These are phyloP conservation scores for Termitomyces bulborhizus DNA, from an alignment of 768 basidiomycete species.

Conservation along the genomic window DNA sequence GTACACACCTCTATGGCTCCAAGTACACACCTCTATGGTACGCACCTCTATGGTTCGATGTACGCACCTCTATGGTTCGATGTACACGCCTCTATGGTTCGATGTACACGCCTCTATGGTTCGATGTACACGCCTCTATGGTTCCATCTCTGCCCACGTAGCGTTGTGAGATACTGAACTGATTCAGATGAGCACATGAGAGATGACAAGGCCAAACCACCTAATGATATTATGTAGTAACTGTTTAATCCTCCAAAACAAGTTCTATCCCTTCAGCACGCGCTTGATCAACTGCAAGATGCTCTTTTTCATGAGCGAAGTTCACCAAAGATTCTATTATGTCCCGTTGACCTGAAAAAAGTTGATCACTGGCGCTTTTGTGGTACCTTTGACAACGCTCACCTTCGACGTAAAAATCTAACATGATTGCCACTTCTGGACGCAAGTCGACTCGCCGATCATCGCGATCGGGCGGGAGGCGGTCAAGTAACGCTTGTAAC, in stretches of 20 bases:
- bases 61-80: no score
- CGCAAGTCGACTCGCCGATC: constrained; percentile 28
- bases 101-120: no score
- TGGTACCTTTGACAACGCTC: constrained; percentile 4
- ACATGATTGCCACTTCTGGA: constrained; percentile 58
- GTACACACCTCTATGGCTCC: no score
- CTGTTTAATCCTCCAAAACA: constrained; percentile 34
- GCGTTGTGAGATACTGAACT: not conserved
- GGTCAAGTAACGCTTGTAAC: constrained; percentile 44
- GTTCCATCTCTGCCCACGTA: no score
- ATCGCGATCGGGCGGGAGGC: constrained; percentile 33
- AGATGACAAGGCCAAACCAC: not conserved
- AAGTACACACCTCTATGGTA: no score
- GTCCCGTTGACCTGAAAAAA: constrained; percentile 46
- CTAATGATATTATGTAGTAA: not conserved
- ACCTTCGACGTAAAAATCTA: constrained; percentile 66
- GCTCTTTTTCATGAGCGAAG: constrained; percentile 43
- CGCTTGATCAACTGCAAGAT: constrained; percentile 40
- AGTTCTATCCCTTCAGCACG: constrained; percentile 48
- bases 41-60: no score
- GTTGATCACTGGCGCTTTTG: not conserved
- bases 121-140: no score
- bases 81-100: no score
- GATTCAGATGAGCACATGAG: not conserved
- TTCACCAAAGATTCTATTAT: constrained; percentile 49